Base-by-base conservation (phyloP, 1,139 yeast genomes). In the Eremothecium cymbalariae region DNA sequence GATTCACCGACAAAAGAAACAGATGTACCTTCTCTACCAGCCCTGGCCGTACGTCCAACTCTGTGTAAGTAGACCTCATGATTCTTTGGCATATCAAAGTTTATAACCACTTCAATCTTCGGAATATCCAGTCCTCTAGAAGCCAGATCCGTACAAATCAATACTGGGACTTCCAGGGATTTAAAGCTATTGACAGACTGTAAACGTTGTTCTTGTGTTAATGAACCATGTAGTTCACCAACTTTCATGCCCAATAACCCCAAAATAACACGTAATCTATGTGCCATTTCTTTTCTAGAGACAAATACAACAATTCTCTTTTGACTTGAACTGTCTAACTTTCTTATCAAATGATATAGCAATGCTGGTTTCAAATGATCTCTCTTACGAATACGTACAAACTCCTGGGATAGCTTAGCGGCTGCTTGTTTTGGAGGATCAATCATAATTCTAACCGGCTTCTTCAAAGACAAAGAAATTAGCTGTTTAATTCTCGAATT, bases 81-180 rank as follows among this genome's bases (percentile, higher is more conserved):
- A 16, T 82, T 68, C 57, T 85, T 84, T 34, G 98, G 98, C 94
- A 93, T 85, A 55, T 93, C 98, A 59, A 71, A 93, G 61, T 90
- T 90, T 53, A 90, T 72, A 36, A 90, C 98, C 41, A 81, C 77
- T 58, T 86, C 97, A 58, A 90, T 86, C 63, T 88, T 88, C 43
- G 97, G 97, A 55, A 90, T 90, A 81, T 90, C 99, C 57, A 90
- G 72, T 70, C 99, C 99, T 74, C 99, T 84, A 18, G 98, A 90
- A 0, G 98, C 98, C 59, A 90, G 73, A 70, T 93, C 99, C 1
- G 99, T 93, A 76, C 97, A 90, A 27, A 90, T 70, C 44, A 90
- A 68, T 9, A 90, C 78, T 2, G 97, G 95, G 18, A 85, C 94
- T 9, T 74, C 74, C 48, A 85, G 67, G 46, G 74, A 77, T 51